phyloP scores from a whole-genome alignment of 768 basidiomycete species.

The Lactarius akahatsu region DNA sequence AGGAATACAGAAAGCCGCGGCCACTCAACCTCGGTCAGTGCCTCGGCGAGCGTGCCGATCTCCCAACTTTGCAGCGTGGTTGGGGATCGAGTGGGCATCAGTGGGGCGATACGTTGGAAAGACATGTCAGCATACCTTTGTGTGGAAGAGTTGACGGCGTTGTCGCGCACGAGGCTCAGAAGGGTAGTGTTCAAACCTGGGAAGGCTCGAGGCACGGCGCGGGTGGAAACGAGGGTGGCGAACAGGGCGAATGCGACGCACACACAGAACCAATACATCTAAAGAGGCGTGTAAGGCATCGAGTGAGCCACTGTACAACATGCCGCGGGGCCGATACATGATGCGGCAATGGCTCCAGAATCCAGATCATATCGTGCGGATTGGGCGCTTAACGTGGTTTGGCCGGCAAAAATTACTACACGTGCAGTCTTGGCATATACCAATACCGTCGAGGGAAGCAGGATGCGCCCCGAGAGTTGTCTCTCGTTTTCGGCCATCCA shows the following conservation, averaged over 20 bases:
- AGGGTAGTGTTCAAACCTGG: constrained; percentile 4
- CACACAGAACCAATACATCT: constrained; percentile 11
- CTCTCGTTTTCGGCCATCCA: not conserved
- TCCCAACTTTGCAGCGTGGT: constrained; percentile 51
- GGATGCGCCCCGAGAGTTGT: not conserved
- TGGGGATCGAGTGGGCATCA: not conserved
- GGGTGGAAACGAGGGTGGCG: not conserved
- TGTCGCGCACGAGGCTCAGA: constrained; percentile 30
- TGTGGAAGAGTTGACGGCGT: constrained; percentile 33
- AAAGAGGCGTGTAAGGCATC: not conserved
- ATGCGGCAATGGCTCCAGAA: no score
- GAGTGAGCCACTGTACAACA: not conserved
- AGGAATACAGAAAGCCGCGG: constrained; percentile 51
- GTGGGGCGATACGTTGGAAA: not conserved
- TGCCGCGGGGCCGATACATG: not conserved
- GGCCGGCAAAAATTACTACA: not conserved
- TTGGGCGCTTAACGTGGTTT: not conserved
- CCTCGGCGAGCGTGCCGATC: constrained; percentile 55
- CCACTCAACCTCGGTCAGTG: constrained; percentile 52
- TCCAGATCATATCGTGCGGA: not conserved
- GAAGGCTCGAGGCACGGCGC: not conserved
- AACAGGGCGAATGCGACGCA: not conserved
- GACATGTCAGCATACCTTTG: constrained; percentile 13
- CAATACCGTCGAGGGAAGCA: not conserved
- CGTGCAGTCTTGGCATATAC: not conserved